Evolutionary conservation across 257 asterid genomes (phyloP).

Genomic region (Solanum chmielewskii): DNA sequence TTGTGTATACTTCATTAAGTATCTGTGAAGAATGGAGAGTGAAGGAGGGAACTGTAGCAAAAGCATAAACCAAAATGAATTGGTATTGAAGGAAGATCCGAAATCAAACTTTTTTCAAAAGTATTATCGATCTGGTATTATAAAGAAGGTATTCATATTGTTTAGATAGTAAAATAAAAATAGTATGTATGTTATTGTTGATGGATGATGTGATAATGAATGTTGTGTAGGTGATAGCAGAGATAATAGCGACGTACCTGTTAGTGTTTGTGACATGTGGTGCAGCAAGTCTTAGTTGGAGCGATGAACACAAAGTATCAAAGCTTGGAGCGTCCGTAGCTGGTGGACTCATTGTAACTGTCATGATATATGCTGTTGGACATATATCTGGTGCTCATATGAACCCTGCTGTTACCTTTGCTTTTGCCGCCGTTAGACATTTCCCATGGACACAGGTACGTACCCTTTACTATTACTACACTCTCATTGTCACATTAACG

Average conservation of each 20-base stretch:
- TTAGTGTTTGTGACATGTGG: conserved; percentile 85
- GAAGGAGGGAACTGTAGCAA: neutral
- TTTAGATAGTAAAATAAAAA: too few relatives aligned
- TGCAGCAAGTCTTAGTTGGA: conserved; percentile 47
- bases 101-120: conserved; percentile 7
- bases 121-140: conserved; percentile 29
- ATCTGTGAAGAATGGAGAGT: conserved; percentile 16
- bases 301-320: conserved; percentile 46
- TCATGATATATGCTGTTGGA: conserved; percentile 86
- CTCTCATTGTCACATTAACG: too few relatives aligned
- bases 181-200: too few relatives aligned
- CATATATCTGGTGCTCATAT: conserved; percentile 92
- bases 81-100: conserved; percentile 3
- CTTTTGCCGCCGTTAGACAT: conserved; percentile 67
- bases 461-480: too few relatives aligned
- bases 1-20: too few relatives aligned
- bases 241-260: conserved; percentile 52
- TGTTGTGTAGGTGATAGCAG: conserved; percentile 46
- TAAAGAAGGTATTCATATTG: conserved; percentile 21
- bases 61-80: neutral
- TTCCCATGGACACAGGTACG: conserved; percentile 77
- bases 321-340: conserved; percentile 72
- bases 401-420: conserved; percentile 87
- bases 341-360: conserved; percentile 82
- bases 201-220: too few relatives aligned